Percentiles rank a stretch among this genome's conserved stretches.
These are phyloP conservation scores for Pelargonium fulgidum DNA, from an alignment of 441 rosid genomes.

Conservation along the genomic window DNA sequence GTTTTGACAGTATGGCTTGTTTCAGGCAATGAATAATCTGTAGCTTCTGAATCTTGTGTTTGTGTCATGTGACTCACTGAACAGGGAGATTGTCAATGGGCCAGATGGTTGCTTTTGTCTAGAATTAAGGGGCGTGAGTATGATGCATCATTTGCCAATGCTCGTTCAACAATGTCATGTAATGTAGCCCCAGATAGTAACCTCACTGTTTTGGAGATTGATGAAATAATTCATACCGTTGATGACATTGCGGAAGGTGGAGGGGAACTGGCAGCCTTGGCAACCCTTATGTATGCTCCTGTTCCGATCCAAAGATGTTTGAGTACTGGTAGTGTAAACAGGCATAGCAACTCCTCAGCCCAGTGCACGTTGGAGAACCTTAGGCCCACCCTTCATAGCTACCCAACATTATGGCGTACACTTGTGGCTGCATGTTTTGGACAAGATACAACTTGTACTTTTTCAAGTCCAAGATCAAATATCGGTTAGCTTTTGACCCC, in stretches of 20 bases:
- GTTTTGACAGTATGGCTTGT: constrained; percentile 12
- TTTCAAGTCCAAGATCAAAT: constrained; percentile 45
- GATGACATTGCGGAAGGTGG: constrained; percentile 99
- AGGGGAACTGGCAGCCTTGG: constrained; percentile 95
- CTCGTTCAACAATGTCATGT: constrained; percentile 65
- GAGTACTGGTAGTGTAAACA: constrained; percentile 69
- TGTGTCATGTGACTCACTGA: constrained; percentile 23
- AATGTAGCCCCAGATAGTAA: constrained; percentile 42
- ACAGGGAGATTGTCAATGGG: constrained; percentile 99
- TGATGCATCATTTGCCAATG: constrained; percentile 93
- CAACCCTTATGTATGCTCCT: constrained; percentile 85
- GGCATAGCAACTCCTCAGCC: constrained; percentile 68
- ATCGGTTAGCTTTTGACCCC: constrained; percentile 49
- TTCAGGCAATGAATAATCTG: constrained; percentile 11
- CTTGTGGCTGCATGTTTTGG: constrained; percentile 72
- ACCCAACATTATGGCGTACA: constrained; percentile 81
- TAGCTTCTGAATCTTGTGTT: constrained; percentile 17
- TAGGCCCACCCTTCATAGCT: constrained; percentile 66
- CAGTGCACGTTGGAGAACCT: constrained; percentile 96
- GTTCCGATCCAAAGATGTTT: constrained; percentile 68
- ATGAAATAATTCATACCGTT: constrained; percentile 70
- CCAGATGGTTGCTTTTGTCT: constrained; percentile 88
- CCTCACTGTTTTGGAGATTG: constrained; percentile 48
- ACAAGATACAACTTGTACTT: constrained; percentile 53
- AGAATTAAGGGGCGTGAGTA: constrained; percentile 84